Conservation (phyloP, 345 rosid species). For the Eucalyptus leucophloia region DNA sequence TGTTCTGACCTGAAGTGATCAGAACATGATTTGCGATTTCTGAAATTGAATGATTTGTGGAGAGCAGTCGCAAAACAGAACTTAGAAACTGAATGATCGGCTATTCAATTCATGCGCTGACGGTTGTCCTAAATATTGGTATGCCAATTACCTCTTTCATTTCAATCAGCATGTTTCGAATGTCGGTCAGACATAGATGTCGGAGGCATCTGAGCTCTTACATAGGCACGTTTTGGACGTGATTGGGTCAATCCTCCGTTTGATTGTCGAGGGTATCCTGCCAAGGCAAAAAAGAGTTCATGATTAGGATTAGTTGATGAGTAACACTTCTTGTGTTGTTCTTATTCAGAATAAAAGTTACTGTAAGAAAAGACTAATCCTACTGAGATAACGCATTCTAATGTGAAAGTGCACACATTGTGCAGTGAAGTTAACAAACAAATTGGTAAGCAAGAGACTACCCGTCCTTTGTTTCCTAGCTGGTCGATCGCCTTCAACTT, state of each 20-base stretch:
- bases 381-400: background rate
- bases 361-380: too few species aligned
- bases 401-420: background rate
- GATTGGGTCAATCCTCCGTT: background rate
- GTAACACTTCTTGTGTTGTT: background rate
- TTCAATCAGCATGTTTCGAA: too few species aligned
- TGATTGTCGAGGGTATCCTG: background rate
- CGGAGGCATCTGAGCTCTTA: too few species aligned
- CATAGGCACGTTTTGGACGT: background rate
- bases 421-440: background rate
- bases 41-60: too few species aligned
- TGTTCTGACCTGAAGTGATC: too few species aligned
- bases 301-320: background rate
- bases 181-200: too few species aligned
- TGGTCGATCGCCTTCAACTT: background rate
- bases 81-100: too few species aligned
- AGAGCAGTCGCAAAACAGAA: too few species aligned
- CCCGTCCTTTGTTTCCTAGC: background rate
- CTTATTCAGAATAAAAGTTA: background rate
- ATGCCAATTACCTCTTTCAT: too few species aligned
- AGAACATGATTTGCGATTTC: too few species aligned
- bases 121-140: too few species aligned
- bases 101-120: too few species aligned
- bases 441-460: background rate
- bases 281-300: background rate